Conservation (phyloP, 2,329 filamentous ascomycete species). For the Thermoascus crustaceus region DNA sequence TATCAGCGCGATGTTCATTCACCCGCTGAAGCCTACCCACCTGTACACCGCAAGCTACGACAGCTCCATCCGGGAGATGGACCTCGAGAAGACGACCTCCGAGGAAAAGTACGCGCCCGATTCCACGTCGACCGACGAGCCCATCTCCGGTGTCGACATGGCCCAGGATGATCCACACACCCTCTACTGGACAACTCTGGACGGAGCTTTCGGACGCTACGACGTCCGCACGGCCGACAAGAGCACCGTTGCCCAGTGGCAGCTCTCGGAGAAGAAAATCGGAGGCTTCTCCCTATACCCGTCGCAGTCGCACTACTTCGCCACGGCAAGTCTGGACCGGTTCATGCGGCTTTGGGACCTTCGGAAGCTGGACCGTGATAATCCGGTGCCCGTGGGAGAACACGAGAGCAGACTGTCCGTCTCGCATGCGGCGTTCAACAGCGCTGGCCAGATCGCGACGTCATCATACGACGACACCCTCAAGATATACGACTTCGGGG, state of each 20-base stretch:
- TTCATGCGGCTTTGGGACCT: conserved; percentile 90
- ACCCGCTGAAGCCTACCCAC: conserved; percentile 61
- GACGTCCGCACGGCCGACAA: conserved; percentile 58
- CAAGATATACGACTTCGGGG: conserved; percentile 75
- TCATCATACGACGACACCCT: conserved; percentile 92
- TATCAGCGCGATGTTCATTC: conserved; percentile 75
- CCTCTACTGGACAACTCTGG: conserved; percentile 79
- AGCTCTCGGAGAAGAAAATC: conserved; percentile 84
- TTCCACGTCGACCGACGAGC: conserved; percentile 61
- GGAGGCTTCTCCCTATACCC: conserved; percentile 87
- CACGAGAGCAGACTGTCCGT: conserved; percentile 79
- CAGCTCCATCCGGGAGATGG: conserved; percentile 78
- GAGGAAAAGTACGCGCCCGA: conserved; percentile 72
- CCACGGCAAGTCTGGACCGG: conserved; percentile 82
- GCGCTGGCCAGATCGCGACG: conserved; percentile 77
- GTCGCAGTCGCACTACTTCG: conserved; percentile 67
- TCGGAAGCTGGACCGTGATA: conserved; percentile 58
- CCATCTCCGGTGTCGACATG: conserved; percentile 79
- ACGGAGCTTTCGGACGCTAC: conserved; percentile 71
- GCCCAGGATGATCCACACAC: conserved; percentile 60
- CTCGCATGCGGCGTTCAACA: conserved; percentile 85
- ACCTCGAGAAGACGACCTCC: conserved; percentile 71
- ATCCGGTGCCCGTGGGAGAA: conserved; percentile 67
- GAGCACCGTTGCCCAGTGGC: conserved; percentile 58
- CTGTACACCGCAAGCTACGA: conserved; percentile 88